A percentile compares a stretch with the other conserved stretches of the same genome.
Evolutionary conservation across 2,329 filamentous ascomycete species (phyloP).

Genomic region (Cercospora sp.): DNA sequence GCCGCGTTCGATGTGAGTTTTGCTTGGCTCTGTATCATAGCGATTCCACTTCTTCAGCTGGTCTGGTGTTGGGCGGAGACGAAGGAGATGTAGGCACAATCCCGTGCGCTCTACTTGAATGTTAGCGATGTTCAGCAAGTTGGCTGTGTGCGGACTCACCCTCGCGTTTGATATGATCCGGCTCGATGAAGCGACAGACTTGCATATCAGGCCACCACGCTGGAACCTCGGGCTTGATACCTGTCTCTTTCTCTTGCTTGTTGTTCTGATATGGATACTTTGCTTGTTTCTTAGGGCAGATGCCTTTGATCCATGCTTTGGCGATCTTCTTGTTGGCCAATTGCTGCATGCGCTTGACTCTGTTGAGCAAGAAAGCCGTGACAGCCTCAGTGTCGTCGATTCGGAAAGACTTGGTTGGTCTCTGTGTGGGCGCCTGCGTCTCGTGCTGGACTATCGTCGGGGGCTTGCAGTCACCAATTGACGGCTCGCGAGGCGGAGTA

Average conservation of each 20-base stretch:
- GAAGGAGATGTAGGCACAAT: conserved; percentile 36
- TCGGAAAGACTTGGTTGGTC: conserved; percentile 15
- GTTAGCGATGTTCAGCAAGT: conserved; percentile 14
- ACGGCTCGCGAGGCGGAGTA: conserved; percentile 6
- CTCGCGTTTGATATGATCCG: conserved; percentile 69
- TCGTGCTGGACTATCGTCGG: conserved; percentile 6
- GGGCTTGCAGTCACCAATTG: background rate
- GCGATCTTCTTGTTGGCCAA: conserved; percentile 69
- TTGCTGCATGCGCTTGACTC: conserved; percentile 59
- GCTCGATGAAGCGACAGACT: conserved; percentile 66
- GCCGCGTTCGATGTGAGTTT: conserved; percentile 29
- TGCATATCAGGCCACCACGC: conserved; percentile 39
- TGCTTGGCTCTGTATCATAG: conserved; percentile 24
- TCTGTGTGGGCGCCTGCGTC: background rate
- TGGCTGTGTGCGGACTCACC: conserved; percentile 46
- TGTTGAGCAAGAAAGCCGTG: conserved; percentile 16
- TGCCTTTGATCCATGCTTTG: conserved; percentile 73
- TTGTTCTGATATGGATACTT: conserved; percentile 69
- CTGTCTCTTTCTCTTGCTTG: conserved; percentile 54
- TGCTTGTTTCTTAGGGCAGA: conserved; percentile 76
- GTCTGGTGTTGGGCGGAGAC: conserved; percentile 33
- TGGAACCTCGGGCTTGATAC: conserved; percentile 29
- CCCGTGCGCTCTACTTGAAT: conserved; percentile 31
- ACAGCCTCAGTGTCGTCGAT: conserved; percentile 23
- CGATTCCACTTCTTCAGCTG: conserved; percentile 35